A percentile compares a stretch with the other conserved stretches of the same genome.
These are phyloP conservation scores for Botrytis sinoallii DNA, from an alignment of 2,329 filamentous ascomycete species.

Conservation along the genomic window DNA sequence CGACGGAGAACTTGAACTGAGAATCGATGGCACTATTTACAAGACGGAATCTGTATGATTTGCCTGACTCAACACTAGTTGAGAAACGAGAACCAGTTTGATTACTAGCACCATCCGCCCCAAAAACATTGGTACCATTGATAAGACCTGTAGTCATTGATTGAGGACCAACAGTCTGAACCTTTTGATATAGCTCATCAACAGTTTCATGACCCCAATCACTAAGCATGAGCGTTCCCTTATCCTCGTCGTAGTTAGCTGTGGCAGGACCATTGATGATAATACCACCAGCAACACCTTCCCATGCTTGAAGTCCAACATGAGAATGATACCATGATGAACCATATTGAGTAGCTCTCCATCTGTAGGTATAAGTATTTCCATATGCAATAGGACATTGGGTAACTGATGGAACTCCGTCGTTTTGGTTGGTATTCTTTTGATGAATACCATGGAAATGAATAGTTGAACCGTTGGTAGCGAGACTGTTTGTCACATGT, in stretches of 20 bases:
- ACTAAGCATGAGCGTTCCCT: slow-evolving; percentile 47
- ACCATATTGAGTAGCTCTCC: slow-evolving; percentile 39
- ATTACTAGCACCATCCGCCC: slow-evolving; percentile 18
- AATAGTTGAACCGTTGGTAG: slow-evolving; percentile 39
- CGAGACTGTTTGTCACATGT: slow-evolving; percentile 35
- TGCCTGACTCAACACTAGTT: slow-evolving; percentile 40
- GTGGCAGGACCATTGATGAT: slow-evolving; percentile 59
- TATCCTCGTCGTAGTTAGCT: slow-evolving; percentile 58
- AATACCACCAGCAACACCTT: slow-evolving; percentile 58
- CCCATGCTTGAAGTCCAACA: slow-evolving; percentile 47
- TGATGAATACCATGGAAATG: slow-evolving; percentile 51
- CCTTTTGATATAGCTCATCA: slow-evolving; percentile 25
- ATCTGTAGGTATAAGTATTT: slow-evolving; percentile 25
- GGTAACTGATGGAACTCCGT: slow-evolving; percentile 46
- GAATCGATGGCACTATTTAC: slow-evolving; percentile 44
- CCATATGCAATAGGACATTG: slow-evolving; percentile 61
- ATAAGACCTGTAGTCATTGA: slow-evolving; percentile 36
- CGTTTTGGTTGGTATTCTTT: slow-evolving; percentile 41
- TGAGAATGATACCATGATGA: slow-evolving; percentile 61
- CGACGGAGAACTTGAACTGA: slow-evolving; percentile 46
- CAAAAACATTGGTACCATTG: slow-evolving; percentile 27
- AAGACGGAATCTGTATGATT: slow-evolving; percentile 45
- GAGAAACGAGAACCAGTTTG: slow-evolving; percentile 26
- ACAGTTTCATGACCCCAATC: slow-evolving; percentile 36
- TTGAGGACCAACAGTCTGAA: slow-evolving; percentile 28